Evolutionary conservation across 352 stramenopile species (phyloP), one percentile per base, ranked within the genome.

Genomic region (Phytopythium cucurbitacearum): DNA sequence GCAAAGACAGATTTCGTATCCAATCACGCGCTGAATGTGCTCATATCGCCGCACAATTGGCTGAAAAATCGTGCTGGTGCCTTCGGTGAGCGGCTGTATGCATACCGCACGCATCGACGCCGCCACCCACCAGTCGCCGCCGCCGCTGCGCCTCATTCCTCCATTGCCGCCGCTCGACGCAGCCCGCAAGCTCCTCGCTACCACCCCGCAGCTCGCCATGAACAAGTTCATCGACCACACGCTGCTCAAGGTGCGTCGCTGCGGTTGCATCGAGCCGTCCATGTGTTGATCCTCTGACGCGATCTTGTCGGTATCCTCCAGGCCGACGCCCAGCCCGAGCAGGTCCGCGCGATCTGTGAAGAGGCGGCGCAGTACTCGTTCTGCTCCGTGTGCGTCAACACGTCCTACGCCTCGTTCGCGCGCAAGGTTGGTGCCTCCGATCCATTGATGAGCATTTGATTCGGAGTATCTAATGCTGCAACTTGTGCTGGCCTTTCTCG

Each of bases 311-410:
- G 37, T 59, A 40, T 54, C 15, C 15, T 37, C 15, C 42, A 85
- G 80, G 82, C 82, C 2, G 71, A 89, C 21, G 79, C 85, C 8
- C 76, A 73, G 55, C 72, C 77, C 3, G 65, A 58, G 32, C 76
- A 93, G 48, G 84, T 95, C 46, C 59, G 62, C 36, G 73, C 61
- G 44, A 64, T 95, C 7, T 95, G 85, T 51, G 45, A 75, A 40
- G 82, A 95, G 60, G 85, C 85, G 3, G 62, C 60, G 15, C 64
- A 86, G 53, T 67, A 90, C 54, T 64, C 65, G 32, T 95, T 95
- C 62, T 76, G 62, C 54, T 85, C 81, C 5, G 85, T 95, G 44
- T 95, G 85, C 43, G 81, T 95, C 46, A 95, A 95, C 66, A 73
- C 69, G 10, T 79, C 74, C 37, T 92, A 88, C 59, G 79, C 80